Conservation (phyloP, 1,139 yeast genomes). For the Debaryomyces coudertii region DNA sequence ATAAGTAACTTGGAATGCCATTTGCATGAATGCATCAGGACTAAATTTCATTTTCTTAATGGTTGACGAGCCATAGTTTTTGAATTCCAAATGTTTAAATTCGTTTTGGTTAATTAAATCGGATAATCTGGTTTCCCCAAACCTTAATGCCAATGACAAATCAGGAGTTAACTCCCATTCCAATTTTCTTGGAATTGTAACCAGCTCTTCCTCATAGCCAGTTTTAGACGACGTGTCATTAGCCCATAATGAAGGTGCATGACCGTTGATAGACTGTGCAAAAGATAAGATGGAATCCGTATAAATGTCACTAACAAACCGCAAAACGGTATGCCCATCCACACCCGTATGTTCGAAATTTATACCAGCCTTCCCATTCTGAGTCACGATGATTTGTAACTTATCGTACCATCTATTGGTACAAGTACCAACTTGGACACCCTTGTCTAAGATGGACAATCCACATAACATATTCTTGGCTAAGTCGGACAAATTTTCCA, state of each 20-base stretch:
- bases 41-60: conserved; percentile 87
- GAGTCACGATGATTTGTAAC: conserved; percentile 84
- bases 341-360: conserved; percentile 96
- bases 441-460: conserved; percentile 73
- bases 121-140: conserved; percentile 87
- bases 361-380: conserved; percentile 90
- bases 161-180: conserved; percentile 87
- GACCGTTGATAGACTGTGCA: conserved; percentile 80
- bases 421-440: conserved; percentile 91
- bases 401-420: conserved; percentile 96
- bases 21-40: conserved; percentile 93
- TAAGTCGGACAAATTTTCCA: conserved; percentile 67
- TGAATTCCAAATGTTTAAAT: conserved; percentile 78
- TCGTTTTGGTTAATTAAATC: conserved; percentile 91
- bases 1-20: conserved; percentile 93
- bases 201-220: conserved; percentile 32
- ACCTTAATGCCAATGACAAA: conserved; percentile 75
- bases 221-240: conserved; percentile 15
- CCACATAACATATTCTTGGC: conserved; percentile 89
- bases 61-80: conserved; percentile 71
- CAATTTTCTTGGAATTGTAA: conserved; percentile 78
- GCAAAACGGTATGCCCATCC: conserved; percentile 89
- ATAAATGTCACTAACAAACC: conserved; percentile 87
- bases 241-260: conserved; percentile 79
- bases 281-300: conserved; percentile 87